A percentile compares a stretch with the other conserved stretches of the same genome.
phyloP scores from a whole-genome alignment of 2,329 filamentous ascomycete species.

The Neospermospora avenae region DNA sequence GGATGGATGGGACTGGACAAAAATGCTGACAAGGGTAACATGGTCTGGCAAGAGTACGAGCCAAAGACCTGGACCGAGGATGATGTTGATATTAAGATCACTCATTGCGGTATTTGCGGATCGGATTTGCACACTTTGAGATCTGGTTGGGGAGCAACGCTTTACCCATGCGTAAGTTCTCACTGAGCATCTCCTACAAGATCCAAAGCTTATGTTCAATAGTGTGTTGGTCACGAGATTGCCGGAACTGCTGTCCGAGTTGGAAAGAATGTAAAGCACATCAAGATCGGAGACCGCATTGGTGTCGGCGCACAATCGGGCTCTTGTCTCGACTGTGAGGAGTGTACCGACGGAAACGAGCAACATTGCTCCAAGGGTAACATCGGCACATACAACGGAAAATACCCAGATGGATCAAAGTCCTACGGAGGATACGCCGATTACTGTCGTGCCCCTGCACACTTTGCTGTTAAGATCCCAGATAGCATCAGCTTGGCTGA shows the following conservation, averaged over 20 bases:
- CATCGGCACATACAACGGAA: slow-evolving; percentile 45
- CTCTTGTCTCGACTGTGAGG: slow-evolving; percentile 49
- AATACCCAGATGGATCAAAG: slow-evolving; percentile 33
- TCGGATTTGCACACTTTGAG: slow-evolving; percentile 36
- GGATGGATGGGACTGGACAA: slow-evolving; percentile 39
- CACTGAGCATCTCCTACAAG: too few species aligned
- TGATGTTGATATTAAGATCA: slow-evolving; percentile 49
- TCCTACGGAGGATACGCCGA: slow-evolving; percentile 49
- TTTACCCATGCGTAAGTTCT: slow-evolving; percentile 33
- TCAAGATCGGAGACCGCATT: slow-evolving; percentile 52
- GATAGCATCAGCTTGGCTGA: slow-evolving; percentile 47
- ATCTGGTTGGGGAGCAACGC: slow-evolving; percentile 39
- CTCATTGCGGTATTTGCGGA: slow-evolving; percentile 45
- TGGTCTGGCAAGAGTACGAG: slow-evolving; percentile 40
- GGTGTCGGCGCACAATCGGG: slow-evolving; percentile 50
- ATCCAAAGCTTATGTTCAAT: background rate
- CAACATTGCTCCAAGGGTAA: slow-evolving; percentile 31
- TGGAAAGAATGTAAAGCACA: slow-evolving; percentile 40
- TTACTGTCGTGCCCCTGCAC: slow-evolving; percentile 49
- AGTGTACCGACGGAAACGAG: slow-evolving; percentile 40
- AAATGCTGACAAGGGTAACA: slow-evolving; percentile 34
- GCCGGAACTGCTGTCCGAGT: slow-evolving; percentile 46
- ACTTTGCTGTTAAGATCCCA: slow-evolving; percentile 60
- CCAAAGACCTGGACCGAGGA: slow-evolving; percentile 49
- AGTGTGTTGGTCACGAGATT: slow-evolving; percentile 50